Conservation (phyloP, 192 early-diverging fungal genomes). For the Coemansia sp. region DNA sequence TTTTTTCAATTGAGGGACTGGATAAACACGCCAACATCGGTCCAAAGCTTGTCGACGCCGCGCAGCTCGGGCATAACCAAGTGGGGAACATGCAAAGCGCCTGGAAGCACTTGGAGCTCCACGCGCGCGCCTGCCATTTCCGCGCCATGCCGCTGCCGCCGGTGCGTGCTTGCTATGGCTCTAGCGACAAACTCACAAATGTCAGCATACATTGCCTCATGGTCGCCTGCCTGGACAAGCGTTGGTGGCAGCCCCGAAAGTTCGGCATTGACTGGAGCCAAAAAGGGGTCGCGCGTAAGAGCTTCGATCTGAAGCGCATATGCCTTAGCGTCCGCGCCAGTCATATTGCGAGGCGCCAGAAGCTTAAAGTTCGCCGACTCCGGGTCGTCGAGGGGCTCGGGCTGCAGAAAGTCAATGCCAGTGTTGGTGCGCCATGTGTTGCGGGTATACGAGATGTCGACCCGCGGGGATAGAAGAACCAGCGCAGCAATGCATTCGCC, state of each 20-base stretch:
- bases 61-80: slow-evolving; percentile 2
- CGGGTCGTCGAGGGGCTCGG: neutral
- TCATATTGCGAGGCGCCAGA: slow-evolving; percentile 9
- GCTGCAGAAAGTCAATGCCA: slow-evolving; percentile 14
- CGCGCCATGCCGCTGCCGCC: too few relatives aligned
- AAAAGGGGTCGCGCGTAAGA: slow-evolving; percentile 25
- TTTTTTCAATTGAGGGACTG: neutral
- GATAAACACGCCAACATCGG: slow-evolving; percentile 18
- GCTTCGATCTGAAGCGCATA: neutral
- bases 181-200: slow-evolving; percentile 36
- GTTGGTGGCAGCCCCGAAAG: slow-evolving; percentile 27
- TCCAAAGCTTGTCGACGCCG: slow-evolving; percentile 9
- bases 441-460: slow-evolving; percentile 26
- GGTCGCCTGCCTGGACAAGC: slow-evolving; percentile 38
- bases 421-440: slow-evolving; percentile 22
- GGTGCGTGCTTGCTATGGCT: neutral
- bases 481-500: neutral
- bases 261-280: slow-evolving; percentile 36
- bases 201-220: slow-evolving; percentile 48
- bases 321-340: neutral
- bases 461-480: slow-evolving; percentile 40
- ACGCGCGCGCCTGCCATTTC: neutral
- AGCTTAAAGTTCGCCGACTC: slow-evolving; percentile 6
- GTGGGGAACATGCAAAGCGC: slow-evolving; percentile 50
- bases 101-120: slow-evolving; percentile 17